Conservation (phyloP, 1,284 basidiomycete genomes). For the Melampsora occidentalis region DNA sequence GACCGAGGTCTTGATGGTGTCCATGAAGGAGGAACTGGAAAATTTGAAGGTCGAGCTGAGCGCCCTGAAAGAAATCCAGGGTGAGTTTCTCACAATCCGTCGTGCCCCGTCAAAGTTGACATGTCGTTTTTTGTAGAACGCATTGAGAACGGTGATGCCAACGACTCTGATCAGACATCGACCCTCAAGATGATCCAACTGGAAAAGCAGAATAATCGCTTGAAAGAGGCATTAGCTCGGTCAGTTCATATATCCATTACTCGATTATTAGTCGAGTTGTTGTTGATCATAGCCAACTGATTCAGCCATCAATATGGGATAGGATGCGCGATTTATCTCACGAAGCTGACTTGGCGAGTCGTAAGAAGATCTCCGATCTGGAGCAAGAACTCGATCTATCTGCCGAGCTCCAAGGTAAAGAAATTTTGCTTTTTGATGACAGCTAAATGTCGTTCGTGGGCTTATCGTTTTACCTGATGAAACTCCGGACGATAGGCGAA, state of each 20-base stretch:
- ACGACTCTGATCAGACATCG: constrained; percentile 61
- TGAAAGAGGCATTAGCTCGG: constrained; percentile 90
- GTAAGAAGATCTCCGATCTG: constrained; percentile 75
- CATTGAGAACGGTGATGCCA: constrained; percentile 56
- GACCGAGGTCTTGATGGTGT: constrained; percentile 72
- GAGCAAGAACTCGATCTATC: constrained; percentile 71
- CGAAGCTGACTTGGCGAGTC: constrained; percentile 81
- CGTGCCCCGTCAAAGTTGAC: constrained; percentile 30
- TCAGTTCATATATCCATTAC: constrained; percentile 52
- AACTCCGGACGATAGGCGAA: constrained; percentile 61
- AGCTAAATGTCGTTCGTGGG: constrained; percentile 40
- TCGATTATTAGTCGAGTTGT: neutral
- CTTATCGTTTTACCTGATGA: constrained; percentile 46
- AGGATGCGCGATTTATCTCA: constrained; percentile 82
- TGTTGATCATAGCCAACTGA: neutral
- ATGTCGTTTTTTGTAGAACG: constrained; percentile 51
- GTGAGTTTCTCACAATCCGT: constrained; percentile 54
- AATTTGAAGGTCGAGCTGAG: constrained; percentile 79
- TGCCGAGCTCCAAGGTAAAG: constrained; percentile 53
- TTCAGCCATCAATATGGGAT: constrained; percentile 62
- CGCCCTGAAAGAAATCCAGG: constrained; percentile 65
- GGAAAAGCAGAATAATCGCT: constrained; percentile 90
- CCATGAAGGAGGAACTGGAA: constrained; percentile 72
- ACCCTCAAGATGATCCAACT: constrained; percentile 82
- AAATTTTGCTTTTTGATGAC: constrained; percentile 19